Conservation (phyloP, 2,329 filamentous ascomycete species). For the Clathrospora elynae region DNA sequence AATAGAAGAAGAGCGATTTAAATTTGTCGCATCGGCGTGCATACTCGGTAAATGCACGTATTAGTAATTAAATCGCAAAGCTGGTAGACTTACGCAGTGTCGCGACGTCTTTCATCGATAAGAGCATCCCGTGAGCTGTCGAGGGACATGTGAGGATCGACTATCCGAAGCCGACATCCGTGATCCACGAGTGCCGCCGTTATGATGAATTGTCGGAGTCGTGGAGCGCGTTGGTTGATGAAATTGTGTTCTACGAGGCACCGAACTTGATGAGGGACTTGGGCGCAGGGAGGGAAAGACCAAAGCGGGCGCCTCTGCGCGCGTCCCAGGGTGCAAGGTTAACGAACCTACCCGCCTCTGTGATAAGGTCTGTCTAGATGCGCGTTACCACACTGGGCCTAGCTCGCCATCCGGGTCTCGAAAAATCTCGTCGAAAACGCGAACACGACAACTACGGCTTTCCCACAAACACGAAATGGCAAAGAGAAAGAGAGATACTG, state of each 20-base stretch:
- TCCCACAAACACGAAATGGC: conserved; percentile 32
- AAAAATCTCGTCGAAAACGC: conserved; percentile 24
- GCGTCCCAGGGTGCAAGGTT: conserved; percentile 18
- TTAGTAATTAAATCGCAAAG: conserved; percentile 21
- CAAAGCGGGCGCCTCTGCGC: conserved; percentile 20
- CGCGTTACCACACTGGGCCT: conserved; percentile 18
- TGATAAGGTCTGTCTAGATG: conserved; percentile 35
- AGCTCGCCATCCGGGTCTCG: conserved; percentile 25
- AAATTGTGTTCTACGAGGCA: conserved; percentile 37
- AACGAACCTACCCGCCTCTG: conserved; percentile 22
- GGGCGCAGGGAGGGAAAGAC: conserved; percentile 33
- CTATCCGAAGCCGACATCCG: conserved; percentile 54
- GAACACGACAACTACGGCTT: conserved; percentile 15
- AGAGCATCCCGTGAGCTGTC: conserved; percentile 51
- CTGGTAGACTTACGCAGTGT: conserved; percentile 51
- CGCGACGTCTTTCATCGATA: conserved; percentile 49
- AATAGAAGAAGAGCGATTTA: conserved; percentile 50
- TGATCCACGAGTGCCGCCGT: conserved; percentile 52
- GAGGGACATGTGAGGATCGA: conserved; percentile 55
- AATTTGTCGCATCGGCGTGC: conserved; percentile 44
- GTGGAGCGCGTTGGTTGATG: conserved; percentile 43
- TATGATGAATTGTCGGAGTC: conserved; percentile 45
- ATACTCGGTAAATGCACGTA: conserved; percentile 21
- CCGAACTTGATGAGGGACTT: conserved; percentile 37
- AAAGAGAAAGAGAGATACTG: conserved; percentile 45